Evolutionary conservation across 257 asterid species (phyloP).

Genomic region (Nicotiana attenuata): DNA sequence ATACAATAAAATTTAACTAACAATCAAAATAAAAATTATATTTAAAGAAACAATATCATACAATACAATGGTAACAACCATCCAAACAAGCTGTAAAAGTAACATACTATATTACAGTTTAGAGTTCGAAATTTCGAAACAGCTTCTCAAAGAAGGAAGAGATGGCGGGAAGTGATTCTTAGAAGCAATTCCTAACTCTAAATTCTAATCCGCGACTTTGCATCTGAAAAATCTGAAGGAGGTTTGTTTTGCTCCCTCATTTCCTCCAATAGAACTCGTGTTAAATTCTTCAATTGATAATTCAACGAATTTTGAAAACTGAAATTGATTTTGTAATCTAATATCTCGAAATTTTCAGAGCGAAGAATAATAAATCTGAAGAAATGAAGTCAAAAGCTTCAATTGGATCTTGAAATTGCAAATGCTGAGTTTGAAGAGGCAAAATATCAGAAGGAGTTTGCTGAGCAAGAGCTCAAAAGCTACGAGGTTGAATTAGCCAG

Average conservation of each 20-base stretch:
- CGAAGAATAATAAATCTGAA: too few relatives aligned
- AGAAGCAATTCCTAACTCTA: constrained; percentile 48
- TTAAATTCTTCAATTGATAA: background rate
- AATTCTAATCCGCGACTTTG: constrained; percentile 60
- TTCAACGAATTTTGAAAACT: background rate
- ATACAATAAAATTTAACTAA: too few relatives aligned
- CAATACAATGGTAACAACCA: too few relatives aligned
- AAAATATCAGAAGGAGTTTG: constrained; percentile 51
- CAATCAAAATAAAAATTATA: too few relatives aligned
- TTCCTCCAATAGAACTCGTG: background rate
- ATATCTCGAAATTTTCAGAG: too few relatives aligned
- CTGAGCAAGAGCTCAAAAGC: constrained; percentile 68
- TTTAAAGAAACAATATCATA: too few relatives aligned
- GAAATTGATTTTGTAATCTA: background rate
- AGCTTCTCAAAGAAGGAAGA: background rate
- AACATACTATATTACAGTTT: background rate
- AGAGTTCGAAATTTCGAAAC: background rate
- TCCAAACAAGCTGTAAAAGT: background rate
- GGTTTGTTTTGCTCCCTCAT: constrained; percentile 26
- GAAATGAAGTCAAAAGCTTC: too few relatives aligned
- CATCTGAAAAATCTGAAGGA: constrained; percentile 68
- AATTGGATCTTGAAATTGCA: too few relatives aligned
- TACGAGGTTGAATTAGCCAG: constrained; percentile 63
- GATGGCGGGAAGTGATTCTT: constrained; percentile 86
- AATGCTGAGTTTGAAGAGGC: constrained; percentile 27